These are phyloP conservation scores for Lepidium campestre DNA, from an alignment of 441 rosid species.

Conservation along the genomic window DNA sequence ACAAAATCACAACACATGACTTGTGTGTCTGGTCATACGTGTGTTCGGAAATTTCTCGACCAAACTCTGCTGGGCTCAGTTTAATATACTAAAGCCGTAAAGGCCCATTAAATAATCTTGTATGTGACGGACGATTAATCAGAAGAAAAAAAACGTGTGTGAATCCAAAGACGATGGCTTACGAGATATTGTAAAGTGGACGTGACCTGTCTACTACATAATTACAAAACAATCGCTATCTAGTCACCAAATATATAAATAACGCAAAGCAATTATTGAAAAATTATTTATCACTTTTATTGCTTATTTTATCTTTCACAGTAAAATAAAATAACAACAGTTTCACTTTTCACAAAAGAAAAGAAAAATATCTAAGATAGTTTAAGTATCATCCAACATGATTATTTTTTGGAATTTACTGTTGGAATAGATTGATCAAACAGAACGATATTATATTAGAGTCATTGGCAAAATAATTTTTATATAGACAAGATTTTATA, in stretches of 20 bases:
- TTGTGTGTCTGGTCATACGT: constrained; percentile 5
- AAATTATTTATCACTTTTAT: not conserved
- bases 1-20: not conserved
- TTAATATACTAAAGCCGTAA: not conserved
- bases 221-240: constrained; percentile 2
- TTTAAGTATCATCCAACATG: too few species aligned
- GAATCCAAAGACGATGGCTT: constrained; percentile 4
- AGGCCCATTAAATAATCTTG: constrained; percentile 2
- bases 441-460: not conserved
- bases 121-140: not conserved
- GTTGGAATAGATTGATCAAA: constrained; percentile 5
- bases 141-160: not conserved
- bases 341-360: not conserved
- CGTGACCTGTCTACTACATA: constrained; percentile 8
- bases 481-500: constrained; percentile 8
- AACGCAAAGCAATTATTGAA: constrained; percentile 5
- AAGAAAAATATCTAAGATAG: constrained; percentile 5
- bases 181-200: constrained; percentile 14
- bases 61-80: not conserved
- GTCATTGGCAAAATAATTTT: not conserved
- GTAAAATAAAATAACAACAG: not conserved
- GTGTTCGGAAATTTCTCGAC: not conserved
- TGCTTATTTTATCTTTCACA: not conserved
- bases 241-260: not conserved
- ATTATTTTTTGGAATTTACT: not conserved